Conservation (phyloP, 192 early-diverging fungal genomes). For the Coemansia brasiliensis region DNA sequence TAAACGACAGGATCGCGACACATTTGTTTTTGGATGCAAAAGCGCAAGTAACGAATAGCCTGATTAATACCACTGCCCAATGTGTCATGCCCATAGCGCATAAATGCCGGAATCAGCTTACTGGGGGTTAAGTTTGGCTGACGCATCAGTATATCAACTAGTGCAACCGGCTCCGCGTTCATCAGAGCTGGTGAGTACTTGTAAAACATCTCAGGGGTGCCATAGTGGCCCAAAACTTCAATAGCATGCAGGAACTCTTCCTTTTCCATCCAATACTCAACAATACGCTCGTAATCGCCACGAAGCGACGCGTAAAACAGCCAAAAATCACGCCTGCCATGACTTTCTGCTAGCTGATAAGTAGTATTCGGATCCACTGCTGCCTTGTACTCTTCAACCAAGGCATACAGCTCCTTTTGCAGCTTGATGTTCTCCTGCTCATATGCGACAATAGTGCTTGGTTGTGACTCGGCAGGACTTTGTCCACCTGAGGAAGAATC, state of each 20-base stretch:
- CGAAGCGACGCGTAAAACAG: conserved; percentile 81
- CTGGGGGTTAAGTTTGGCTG: conserved; percentile 79
- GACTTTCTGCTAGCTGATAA: conserved; percentile 81
- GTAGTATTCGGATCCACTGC: conserved; percentile 68
- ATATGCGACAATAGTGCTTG: not conserved
- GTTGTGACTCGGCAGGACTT: not conserved
- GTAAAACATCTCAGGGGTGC: conserved; percentile 80
- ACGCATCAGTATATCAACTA: conserved; percentile 85
- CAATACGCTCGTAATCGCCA: conserved; percentile 85
- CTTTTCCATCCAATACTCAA: conserved; percentile 81
- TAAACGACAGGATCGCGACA: conserved; percentile 89
- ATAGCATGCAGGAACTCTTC: conserved; percentile 75
- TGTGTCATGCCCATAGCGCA: conserved; percentile 72
- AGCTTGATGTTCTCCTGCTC: conserved; percentile 62
- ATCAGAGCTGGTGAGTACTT: conserved; percentile 84
- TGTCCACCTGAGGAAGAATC: not conserved
- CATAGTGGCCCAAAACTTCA: conserved; percentile 77
- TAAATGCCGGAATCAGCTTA: conserved; percentile 82
- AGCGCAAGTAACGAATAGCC: conserved; percentile 84
- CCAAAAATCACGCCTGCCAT: conserved; percentile 80
- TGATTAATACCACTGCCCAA: conserved; percentile 60
- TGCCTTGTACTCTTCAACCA: conserved; percentile 68
- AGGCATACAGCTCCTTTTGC: conserved; percentile 70
- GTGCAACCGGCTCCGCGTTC: conserved; percentile 78
- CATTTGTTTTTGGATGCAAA: conserved; percentile 71